Evolutionary conservation across 768 basidiomycete genomes (phyloP), one percentile per base, ranked within the genome.

Genomic region (Calocybe indica): DNA sequence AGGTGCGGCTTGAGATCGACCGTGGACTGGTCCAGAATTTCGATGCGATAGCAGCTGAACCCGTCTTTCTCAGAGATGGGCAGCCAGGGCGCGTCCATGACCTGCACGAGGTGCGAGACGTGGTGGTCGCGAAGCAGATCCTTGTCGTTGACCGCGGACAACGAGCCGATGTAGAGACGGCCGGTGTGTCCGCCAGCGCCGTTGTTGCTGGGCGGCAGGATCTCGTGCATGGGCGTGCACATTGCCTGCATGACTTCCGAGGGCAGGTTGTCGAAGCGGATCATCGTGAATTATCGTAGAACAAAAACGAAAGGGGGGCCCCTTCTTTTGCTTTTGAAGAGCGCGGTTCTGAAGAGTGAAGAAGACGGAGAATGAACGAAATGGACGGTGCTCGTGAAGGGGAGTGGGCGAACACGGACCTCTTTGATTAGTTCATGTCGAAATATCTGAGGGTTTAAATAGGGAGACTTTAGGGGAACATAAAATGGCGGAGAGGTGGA

Each of bases 191-290:
- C 5, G 55, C 49, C 12, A 62, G 58, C 10, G 31, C 42, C 42
- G 31, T 54, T 58, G 29, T 53, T 42, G 37, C 67, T 64, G 31
- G 76, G 73, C 0, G 72, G 49, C 9, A 87, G 69, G 58, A 89
- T 78, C 53, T 76, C 75, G 65, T 89, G 86, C 87, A 89, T 88
- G 0, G 87, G 87, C 0, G 86, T 89, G 68, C 85, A 88, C 81
- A 89, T 86, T 6, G 87, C 82, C 62, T 87, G 83, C 75, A 85
- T 80, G 42, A 88, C 83, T 56, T 88, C 86, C 29, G 80, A 78
- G 9, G 85, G 74, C 51, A 88, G 69, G 47, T 72, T 77, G 62
- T 88, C 85, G 72, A 88, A 88, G 45, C 85, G 80, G 60, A 89
- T 88, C 86, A 88, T 88, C 46, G 50, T 57, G 36, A 22, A 22